Percentiles rank a stretch among this genome's conserved stretches.
phyloP scores from a whole-genome alignment of 2,329 filamentous ascomycete species.

The Zarea fungicola region DNA sequence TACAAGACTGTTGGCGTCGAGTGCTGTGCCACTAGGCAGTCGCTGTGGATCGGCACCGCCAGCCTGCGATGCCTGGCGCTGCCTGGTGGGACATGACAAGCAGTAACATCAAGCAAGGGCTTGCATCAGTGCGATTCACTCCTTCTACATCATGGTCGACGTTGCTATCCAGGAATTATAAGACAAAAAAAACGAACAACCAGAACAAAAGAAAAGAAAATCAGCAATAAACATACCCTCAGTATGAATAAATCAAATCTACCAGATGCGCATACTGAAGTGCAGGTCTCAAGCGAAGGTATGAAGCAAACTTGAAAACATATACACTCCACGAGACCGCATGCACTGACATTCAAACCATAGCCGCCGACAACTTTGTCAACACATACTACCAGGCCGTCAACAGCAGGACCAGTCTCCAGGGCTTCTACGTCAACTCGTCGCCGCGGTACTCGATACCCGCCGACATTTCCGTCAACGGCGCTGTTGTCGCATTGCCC shows the following conservation, averaged over 20 bases:
- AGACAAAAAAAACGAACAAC: too few species aligned
- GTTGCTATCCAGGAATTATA: too few species aligned
- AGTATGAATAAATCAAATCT: constrained; percentile 26
- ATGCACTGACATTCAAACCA: constrained; percentile 8
- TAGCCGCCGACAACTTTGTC: constrained; percentile 67
- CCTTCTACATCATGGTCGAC: too few species aligned
- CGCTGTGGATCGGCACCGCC: constrained; percentile 4
- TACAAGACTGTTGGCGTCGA: not conserved
- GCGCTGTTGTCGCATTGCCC: constrained; percentile 58
- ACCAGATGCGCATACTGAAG: constrained; percentile 37
- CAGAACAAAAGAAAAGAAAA: too few species aligned
- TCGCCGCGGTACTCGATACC: constrained; percentile 48
- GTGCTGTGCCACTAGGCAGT: not conserved
- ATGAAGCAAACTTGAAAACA: constrained; percentile 15
- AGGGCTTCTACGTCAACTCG: constrained; percentile 64
- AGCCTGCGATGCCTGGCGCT: not conserved
- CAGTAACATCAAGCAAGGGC: too few species aligned
- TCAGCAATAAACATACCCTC: too few species aligned
- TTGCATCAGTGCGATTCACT: too few species aligned
- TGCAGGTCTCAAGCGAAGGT: constrained; percentile 45
- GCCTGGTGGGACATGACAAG: not conserved
- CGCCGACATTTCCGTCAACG: constrained; percentile 76
- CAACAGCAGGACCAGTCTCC: constrained; percentile 55
- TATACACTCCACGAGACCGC: not conserved
- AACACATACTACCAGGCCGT: constrained; percentile 72